phyloP scores from a whole-genome alignment of 2,329 filamentous ascomycete species.

The Fusarium sp. region DNA sequence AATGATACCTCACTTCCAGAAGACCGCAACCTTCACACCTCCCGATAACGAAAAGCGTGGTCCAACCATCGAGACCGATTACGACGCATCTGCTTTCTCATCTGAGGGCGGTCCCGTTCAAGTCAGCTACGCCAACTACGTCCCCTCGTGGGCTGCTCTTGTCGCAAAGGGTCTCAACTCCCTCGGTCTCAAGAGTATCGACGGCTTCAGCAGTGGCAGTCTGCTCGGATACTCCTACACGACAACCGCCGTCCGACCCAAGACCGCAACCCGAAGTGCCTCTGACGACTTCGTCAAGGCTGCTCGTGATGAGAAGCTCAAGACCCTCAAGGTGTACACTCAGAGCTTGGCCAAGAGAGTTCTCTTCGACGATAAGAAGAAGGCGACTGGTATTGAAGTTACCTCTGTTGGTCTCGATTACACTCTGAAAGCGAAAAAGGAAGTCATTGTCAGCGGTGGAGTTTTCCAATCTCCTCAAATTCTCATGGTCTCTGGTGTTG shows the following conservation, averaged over 20 bases:
- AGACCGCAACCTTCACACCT: conserved; percentile 43
- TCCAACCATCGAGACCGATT: conserved; percentile 42
- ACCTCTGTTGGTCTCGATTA: conserved; percentile 23
- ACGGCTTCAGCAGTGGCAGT: conserved; percentile 37
- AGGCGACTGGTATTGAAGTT: conserved; percentile 54
- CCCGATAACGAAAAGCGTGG: conserved; percentile 34
- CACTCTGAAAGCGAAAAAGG: conserved; percentile 32
- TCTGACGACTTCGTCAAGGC: conserved; percentile 44
- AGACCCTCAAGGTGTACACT: conserved; percentile 54
- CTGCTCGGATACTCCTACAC: conserved; percentile 44
- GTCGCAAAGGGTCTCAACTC: conserved; percentile 43
- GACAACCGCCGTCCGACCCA: conserved; percentile 31
- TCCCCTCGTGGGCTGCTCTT: conserved; percentile 34
- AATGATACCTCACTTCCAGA: conserved; percentile 46
- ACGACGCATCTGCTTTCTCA: conserved; percentile 44
- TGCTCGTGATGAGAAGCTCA: conserved; percentile 42
- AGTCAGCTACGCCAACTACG: conserved; percentile 44
- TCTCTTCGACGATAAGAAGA: conserved; percentile 54
- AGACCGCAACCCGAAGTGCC: conserved; percentile 41
- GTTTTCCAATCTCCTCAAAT: conserved; percentile 36
- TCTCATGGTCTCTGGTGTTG: conserved; percentile 40
- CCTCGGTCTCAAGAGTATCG: conserved; percentile 42
- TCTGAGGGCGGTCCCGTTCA: conserved; percentile 40
- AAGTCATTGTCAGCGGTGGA: conserved; percentile 35
- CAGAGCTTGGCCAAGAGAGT: conserved; percentile 58